Evolutionary conservation across 2,329 filamentous ascomycete species (phyloP).

Genomic region (Hypomyces rosellus): DNA sequence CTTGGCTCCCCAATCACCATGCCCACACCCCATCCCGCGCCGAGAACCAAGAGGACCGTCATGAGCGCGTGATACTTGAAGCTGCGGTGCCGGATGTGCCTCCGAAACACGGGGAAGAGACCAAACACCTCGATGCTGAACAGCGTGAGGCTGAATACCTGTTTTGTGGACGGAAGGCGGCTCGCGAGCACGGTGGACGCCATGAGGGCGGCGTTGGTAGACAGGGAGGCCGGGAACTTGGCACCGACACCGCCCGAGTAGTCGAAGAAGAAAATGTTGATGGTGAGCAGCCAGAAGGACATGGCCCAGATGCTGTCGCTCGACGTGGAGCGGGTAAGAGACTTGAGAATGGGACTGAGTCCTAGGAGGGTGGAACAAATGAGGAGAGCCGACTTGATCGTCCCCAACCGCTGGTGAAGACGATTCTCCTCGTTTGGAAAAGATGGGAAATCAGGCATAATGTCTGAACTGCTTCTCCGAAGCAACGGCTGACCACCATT

Average conservation of each 20-base stretch:
- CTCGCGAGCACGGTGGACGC: constrained; percentile 90
- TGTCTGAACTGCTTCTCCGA: constrained; percentile 25
- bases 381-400: constrained; percentile 83
- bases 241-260: constrained; percentile 65
- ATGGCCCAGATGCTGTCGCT: constrained; percentile 97
- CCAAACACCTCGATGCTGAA: constrained; percentile 98
- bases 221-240: constrained; percentile 68
- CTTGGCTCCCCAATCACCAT: constrained; percentile 46
- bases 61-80: constrained; percentile 75
- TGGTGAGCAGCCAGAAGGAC: constrained; percentile 83
- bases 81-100: constrained; percentile 74
- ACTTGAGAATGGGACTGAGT: constrained; percentile 91
- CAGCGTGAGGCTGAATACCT: constrained; percentile 90
- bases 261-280: constrained; percentile 98
- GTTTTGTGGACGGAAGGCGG: constrained; percentile 78
- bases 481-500: constrained; percentile 15
- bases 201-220: constrained; percentile 95
- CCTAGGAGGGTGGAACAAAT: constrained; percentile 92
- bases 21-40: constrained; percentile 73
- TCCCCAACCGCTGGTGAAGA: constrained; percentile 57
- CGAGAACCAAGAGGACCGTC: constrained; percentile 68
- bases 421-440: constrained; percentile 33
- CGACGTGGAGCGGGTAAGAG: constrained; percentile 86
- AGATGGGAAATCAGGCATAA: constrained; percentile 22
- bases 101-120: constrained; percentile 93